These are phyloP conservation scores for Dalbergia oliveri DNA, from an alignment of 306 rosid genomes.

Conservation along the genomic window DNA sequence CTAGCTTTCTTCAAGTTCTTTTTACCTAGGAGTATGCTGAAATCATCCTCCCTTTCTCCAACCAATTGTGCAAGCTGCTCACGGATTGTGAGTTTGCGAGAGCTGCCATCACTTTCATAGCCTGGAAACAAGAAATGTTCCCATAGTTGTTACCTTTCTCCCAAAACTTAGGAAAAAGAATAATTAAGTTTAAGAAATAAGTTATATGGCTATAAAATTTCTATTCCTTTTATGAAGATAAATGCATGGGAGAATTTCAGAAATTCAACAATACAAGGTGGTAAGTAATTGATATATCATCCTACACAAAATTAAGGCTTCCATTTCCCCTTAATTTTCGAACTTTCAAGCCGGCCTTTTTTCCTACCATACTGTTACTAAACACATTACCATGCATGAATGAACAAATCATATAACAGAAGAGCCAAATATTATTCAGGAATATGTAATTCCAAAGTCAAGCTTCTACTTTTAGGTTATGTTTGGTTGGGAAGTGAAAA, in stretches of 20 bases:
- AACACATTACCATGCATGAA: slow-evolving; percentile 10
- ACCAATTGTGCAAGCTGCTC: slow-evolving; percentile 78
- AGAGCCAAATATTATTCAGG: neutral
- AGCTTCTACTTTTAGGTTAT: neutral
- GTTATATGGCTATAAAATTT: neutral
- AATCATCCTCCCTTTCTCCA: slow-evolving; percentile 79
- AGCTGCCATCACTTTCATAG: slow-evolving; percentile 73
- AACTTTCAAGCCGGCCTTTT: neutral
- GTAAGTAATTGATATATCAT: too few species aligned
- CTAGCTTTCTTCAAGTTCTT: slow-evolving; percentile 81
- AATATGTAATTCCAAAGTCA: neutral
- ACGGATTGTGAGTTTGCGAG: slow-evolving; percentile 60
- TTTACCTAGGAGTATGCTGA: slow-evolving; percentile 80
- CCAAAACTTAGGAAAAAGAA: slow-evolving; percentile 1
- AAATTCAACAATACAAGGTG: slow-evolving; percentile 8
- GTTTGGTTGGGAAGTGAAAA: too few species aligned
- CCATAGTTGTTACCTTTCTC: slow-evolving; percentile 26
- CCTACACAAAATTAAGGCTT: neutral
- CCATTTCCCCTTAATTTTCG: neutral
- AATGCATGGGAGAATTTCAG: slow-evolving; percentile 1
- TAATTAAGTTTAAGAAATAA: slow-evolving; percentile 5
- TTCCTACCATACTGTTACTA: neutral
- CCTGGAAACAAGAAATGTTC: slow-evolving; percentile 55
- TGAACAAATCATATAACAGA: neutral
- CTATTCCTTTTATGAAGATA: neutral